These are phyloP conservation scores for Lactarius vividus DNA, from an alignment of 768 basidiomycete genomes.

Conservation along the genomic window DNA sequence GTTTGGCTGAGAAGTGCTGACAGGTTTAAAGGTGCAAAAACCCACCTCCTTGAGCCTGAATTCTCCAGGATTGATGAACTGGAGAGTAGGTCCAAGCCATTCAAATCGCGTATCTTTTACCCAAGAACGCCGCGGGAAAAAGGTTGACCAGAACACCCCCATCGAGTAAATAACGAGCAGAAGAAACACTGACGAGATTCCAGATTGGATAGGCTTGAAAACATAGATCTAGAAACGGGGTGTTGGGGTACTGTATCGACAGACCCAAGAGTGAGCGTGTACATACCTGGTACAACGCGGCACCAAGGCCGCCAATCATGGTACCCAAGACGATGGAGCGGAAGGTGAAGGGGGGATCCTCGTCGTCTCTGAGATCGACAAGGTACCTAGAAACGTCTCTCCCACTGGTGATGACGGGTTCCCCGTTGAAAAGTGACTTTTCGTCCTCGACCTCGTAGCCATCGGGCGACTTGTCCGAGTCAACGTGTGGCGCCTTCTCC, in stretches of 20 bases:
- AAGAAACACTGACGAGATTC: slow-evolving; percentile 56
- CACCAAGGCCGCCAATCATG: slow-evolving; percentile 53
- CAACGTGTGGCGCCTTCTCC: not conserved
- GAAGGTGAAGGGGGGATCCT: slow-evolving; percentile 54
- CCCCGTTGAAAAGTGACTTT: slow-evolving; percentile 17
- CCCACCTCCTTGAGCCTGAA: slow-evolving; percentile 58
- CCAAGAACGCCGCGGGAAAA: slow-evolving; percentile 43
- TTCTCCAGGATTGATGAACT: slow-evolving; percentile 55
- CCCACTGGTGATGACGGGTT: slow-evolving; percentile 38
- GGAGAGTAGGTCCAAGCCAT: slow-evolving; percentile 40
- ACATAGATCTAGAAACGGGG: slow-evolving; percentile 46
- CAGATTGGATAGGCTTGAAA: slow-evolving; percentile 55
- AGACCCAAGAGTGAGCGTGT: not conserved
- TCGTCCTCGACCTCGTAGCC: slow-evolving; percentile 2
- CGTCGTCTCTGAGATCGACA: slow-evolving; percentile 58
- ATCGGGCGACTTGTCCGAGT: not conserved
- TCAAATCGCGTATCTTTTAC: slow-evolving; percentile 46
- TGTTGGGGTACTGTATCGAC: not conserved
- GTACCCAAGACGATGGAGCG: slow-evolving; percentile 55
- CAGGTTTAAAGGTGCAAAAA: not conserved
- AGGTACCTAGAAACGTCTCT: slow-evolving; percentile 52
- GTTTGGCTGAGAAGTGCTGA: slow-evolving; percentile 8
- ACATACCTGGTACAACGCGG: slow-evolving; percentile 52
- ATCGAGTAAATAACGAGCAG: slow-evolving; percentile 51
- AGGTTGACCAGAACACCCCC: slow-evolving; percentile 49